Percentiles rank a stretch among this genome's conserved stretches.
phyloP scores from a whole-genome alignment of 208 protist genomes.

The Trypanosoma melophagium region DNA sequence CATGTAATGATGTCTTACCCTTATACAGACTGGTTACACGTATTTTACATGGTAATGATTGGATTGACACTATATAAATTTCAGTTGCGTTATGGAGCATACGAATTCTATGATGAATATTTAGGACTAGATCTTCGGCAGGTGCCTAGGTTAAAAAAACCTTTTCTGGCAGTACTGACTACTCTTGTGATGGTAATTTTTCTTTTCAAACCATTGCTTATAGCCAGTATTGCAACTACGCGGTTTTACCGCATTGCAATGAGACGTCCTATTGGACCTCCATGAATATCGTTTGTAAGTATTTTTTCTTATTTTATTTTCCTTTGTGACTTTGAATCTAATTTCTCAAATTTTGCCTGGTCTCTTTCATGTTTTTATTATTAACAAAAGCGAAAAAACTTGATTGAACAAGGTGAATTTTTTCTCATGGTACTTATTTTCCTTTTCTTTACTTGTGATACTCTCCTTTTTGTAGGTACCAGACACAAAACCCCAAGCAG shows the following conservation, averaged over 20 bases:
- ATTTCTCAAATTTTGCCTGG: too few relatives aligned
- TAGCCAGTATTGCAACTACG: slow-evolving; percentile 82
- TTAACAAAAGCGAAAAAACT: background rate
- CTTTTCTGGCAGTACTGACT: slow-evolving; percentile 61
- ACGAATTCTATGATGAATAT: slow-evolving; percentile 89
- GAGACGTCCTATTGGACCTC: slow-evolving; percentile 79
- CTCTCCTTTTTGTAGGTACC: background rate
- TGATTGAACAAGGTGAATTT: background rate
- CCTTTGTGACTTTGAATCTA: background rate
- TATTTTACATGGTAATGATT: slow-evolving; percentile 77
- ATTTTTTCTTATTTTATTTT: slow-evolving; percentile 13
- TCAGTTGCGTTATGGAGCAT: slow-evolving; percentile 61
- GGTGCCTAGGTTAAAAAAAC: slow-evolving; percentile 73
- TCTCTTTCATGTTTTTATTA: too few relatives aligned
- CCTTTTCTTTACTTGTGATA: background rate
- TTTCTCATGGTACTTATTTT: background rate
- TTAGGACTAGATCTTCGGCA: slow-evolving; percentile 82
- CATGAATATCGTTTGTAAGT: slow-evolving; percentile 32
- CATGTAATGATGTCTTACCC: slow-evolving; percentile 92
- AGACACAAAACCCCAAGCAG: background rate
- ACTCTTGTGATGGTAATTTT: slow-evolving; percentile 66
- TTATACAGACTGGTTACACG: slow-evolving; percentile 86
- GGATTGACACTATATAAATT: slow-evolving; percentile 71
- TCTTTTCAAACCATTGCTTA: slow-evolving; percentile 75
- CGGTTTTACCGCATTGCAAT: slow-evolving; percentile 80